A percentile compares a stretch with the other conserved stretches of the same genome.
These are phyloP conservation scores for Gossypium davidsonii DNA, from an alignment of 441 rosid species.

Conservation along the genomic window DNA sequence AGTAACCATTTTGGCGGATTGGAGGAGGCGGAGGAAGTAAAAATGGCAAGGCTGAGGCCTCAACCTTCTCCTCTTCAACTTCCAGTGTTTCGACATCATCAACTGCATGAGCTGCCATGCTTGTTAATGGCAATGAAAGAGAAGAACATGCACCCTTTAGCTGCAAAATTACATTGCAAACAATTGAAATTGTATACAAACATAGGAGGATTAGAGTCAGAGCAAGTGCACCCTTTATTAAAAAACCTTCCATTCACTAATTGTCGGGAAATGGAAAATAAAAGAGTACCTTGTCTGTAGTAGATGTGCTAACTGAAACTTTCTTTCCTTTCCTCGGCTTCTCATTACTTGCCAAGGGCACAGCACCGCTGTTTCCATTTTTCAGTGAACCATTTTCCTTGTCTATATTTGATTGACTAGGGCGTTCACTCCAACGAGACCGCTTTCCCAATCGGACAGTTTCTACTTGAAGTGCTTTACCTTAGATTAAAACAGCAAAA, in stretches of 20 bases:
- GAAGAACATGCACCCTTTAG: slow-evolving; percentile 27
- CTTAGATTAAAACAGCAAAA: slow-evolving; percentile 23
- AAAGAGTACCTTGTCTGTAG: slow-evolving; percentile 45
- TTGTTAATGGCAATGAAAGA: slow-evolving; percentile 43
- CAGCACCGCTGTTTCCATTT: slow-evolving; percentile 25
- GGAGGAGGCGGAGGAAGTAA: slow-evolving; percentile 45
- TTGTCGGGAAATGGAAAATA: neutral
- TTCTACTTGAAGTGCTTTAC: slow-evolving; percentile 29
- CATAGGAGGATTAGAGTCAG: too few species aligned
- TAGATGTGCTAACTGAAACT: slow-evolving; percentile 27
- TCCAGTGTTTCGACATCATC: slow-evolving; percentile 27
- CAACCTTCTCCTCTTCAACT: slow-evolving; percentile 41
- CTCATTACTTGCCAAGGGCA: slow-evolving; percentile 31
- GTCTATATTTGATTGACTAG: slow-evolving; percentile 29
- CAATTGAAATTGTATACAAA: neutral
- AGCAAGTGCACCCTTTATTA: too few species aligned
- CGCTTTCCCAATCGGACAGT: slow-evolving; percentile 21
- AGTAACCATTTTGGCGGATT: slow-evolving; percentile 29
- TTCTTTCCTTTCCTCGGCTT: slow-evolving; percentile 47
- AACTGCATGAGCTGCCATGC: slow-evolving; percentile 63
- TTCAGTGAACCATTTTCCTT: slow-evolving; percentile 36
- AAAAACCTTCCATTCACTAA: neutral
- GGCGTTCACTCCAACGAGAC: slow-evolving; percentile 36
- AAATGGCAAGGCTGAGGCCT: slow-evolving; percentile 28
- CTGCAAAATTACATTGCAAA: slow-evolving; percentile 22